Conservation (phyloP, 345 rosid genomes). For the Noccaea caerulescens region DNA sequence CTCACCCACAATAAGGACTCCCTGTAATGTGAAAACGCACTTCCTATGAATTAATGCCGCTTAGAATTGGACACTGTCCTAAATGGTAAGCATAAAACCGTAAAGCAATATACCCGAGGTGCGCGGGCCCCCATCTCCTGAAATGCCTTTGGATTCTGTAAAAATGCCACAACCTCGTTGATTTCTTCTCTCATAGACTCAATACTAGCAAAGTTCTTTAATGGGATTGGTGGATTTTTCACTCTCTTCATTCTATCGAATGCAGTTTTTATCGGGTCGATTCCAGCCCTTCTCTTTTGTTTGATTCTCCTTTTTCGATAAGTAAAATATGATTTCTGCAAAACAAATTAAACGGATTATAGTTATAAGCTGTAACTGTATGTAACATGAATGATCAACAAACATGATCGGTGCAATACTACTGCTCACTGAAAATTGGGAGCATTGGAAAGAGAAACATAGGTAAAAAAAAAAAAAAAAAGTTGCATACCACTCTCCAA, state of each 20-base stretch:
- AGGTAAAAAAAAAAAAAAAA: slow-evolving; percentile 23
- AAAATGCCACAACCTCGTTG: slow-evolving; percentile 92
- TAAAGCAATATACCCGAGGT: slow-evolving; percentile 70
- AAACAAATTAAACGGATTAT: slow-evolving; percentile 15
- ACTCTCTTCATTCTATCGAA: slow-evolving; percentile 97
- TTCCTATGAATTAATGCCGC: slow-evolving; percentile 10
- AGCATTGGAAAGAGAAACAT: slow-evolving; percentile 20
- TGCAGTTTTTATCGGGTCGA: slow-evolving; percentile 86
- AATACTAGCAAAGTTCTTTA: slow-evolving; percentile 85
- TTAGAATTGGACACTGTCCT: slow-evolving; percentile 9
- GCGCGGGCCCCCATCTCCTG: slow-evolving; percentile 97
- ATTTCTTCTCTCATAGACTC: slow-evolving; percentile 98
- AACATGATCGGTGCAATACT: slow-evolving; percentile 7
- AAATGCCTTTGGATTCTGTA: slow-evolving; percentile 88
- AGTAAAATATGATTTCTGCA: slow-evolving; percentile 75
- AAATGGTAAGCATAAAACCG: slow-evolving; percentile 21
- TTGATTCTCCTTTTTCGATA: slow-evolving; percentile 61
- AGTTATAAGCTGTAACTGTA: slow-evolving; percentile 18
- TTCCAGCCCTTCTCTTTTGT: slow-evolving; percentile 74
- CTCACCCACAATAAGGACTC: slow-evolving; percentile 96
- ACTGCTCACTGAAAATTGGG: slow-evolving; percentile 23
- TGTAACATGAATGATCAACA: slow-evolving; percentile 31
- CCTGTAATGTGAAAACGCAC: slow-evolving; percentile 57
- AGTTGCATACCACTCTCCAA: slow-evolving; percentile 71
- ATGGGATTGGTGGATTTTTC: slow-evolving; percentile 91